These are phyloP conservation scores for Phytophthora cajani DNA, from an alignment of 352 stramenopile species.

Conservation along the genomic window DNA sequence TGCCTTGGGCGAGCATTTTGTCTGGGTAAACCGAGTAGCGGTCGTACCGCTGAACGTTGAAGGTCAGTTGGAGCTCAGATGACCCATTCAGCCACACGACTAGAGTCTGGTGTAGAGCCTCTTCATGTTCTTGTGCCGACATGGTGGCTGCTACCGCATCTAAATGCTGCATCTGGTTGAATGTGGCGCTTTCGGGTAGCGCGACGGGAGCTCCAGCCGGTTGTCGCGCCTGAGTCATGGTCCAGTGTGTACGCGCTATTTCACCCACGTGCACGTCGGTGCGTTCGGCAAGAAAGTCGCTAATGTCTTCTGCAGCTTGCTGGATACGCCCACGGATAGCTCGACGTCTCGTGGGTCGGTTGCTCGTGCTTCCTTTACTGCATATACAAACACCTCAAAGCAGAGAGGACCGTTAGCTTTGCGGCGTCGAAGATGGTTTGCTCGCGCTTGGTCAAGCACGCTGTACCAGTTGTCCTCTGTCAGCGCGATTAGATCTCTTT, in stretches of 20 bases:
- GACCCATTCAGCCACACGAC: constrained; percentile 4
- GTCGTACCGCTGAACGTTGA: constrained; percentile 8
- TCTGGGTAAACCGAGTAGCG: constrained; percentile 7
- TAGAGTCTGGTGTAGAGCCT: background rate
- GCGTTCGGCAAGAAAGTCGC: background rate
- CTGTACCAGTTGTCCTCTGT: background rate
- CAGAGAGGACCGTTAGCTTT: background rate
- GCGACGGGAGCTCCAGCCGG: background rate
- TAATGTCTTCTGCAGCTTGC: constrained; percentile 5
- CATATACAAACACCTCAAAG: background rate
- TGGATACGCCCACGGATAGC: background rate
- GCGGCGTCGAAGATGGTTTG: background rate
- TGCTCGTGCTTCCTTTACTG: background rate
- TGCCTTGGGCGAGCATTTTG: background rate
- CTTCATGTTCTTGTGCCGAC: background rate
- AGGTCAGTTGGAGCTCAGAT: background rate
- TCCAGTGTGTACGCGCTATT: constrained; percentile 9
- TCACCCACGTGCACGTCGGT: constrained; percentile 6
- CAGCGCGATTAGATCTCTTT: background rate
- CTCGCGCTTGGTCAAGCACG: background rate
- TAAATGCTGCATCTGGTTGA: constrained; percentile 4
- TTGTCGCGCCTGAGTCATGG: constrained; percentile 8
- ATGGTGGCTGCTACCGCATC: background rate
- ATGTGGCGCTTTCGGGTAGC: no score
- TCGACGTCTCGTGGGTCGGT: background rate